Conservation (phyloP, 176 grass and related monocot genomes). For the Rhynchospora breviuscula region DNA sequence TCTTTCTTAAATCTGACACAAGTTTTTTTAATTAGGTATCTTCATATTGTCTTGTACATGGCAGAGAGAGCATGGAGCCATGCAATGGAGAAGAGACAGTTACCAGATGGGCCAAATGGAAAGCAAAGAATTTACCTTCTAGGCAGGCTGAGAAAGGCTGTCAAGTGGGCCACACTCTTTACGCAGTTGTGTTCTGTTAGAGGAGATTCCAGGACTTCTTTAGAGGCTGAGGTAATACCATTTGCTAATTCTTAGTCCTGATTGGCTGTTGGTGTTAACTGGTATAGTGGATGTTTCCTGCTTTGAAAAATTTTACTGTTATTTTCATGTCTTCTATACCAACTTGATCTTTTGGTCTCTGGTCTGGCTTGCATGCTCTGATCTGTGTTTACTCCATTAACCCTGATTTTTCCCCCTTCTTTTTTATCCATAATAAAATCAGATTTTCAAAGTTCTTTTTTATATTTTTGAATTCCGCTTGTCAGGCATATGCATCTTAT, state of each 20-base stretch:
- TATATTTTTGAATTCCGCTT: background rate
- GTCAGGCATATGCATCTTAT: constrained; percentile 92
- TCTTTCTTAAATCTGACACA: constrained; percentile 16
- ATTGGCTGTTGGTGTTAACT: background rate
- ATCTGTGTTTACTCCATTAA: background rate
- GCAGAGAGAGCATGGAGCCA: constrained; percentile 94
- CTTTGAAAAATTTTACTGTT: background rate
- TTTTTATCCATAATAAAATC: background rate
- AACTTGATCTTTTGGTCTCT: background rate
- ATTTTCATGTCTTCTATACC: background rate
- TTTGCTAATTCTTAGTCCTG: constrained; percentile 5
- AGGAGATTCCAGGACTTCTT: constrained; percentile 93
- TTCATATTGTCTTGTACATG: constrained; percentile 91
- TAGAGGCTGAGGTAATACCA: constrained; percentile 72
- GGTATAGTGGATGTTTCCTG: background rate
- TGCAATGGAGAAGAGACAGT: constrained; percentile 95
- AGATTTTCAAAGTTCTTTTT: background rate
- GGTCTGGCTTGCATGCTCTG: background rate
- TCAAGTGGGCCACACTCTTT: constrained; percentile 89
- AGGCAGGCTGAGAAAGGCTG: constrained; percentile 91
- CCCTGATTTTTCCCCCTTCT: background rate
- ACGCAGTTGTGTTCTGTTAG: constrained; percentile 76
- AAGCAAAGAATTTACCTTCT: constrained; percentile 81
- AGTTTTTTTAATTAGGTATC: constrained; percentile 43
- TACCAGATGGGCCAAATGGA: constrained; percentile 73